Evolutionary conservation across 768 basidiomycete genomes (phyloP).

Genomic region (Boletus barrowsii): DNA sequence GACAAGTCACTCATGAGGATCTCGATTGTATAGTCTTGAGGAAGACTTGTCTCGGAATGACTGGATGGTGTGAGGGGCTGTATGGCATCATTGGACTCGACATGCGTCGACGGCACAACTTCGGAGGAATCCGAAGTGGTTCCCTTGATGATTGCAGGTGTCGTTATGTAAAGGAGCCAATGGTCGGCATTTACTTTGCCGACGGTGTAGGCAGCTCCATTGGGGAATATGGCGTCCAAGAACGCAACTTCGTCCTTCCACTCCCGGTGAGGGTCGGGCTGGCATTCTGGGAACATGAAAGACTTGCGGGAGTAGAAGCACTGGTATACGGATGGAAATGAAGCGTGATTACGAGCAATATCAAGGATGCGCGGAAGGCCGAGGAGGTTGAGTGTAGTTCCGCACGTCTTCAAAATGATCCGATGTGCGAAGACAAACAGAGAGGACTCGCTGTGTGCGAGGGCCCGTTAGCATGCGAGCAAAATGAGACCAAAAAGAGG

Average conservation of each 20-base stretch:
- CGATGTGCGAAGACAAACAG: conserved; percentile 93
- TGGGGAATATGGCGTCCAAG: conserved; percentile 84
- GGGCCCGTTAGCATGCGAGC: conserved; percentile 10
- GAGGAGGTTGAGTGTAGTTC: conserved; percentile 95
- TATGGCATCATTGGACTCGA: conserved; percentile 10
- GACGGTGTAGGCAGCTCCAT: conserved; percentile 92
- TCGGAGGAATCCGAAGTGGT: conserved; percentile 20
- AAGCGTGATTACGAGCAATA: conserved; percentile 73
- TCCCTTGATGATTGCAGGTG: conserved; percentile 40
- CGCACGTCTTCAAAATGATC: conserved; percentile 97
- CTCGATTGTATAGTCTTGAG: conserved; percentile 92
- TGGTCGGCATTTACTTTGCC: conserved; percentile 99
- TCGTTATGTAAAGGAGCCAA: conserved; percentile 94
- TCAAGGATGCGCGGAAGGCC: conserved; percentile 93
- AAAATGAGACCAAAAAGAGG: conserved; percentile 4
- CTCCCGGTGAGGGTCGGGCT: conserved; percentile 86
- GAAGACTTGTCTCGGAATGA: conserved; percentile 12
- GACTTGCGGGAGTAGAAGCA: conserved; percentile 98
- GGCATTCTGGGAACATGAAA: conserved; percentile 99
- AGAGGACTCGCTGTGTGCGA: conserved; percentile 82
- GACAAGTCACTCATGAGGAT: conserved; percentile 95
- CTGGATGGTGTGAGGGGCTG: conserved; percentile 6
- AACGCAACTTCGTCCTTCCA: conserved; percentile 94
- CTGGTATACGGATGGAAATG: conserved; percentile 70
- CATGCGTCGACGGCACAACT: conserved; percentile 14